Conservation (phyloP, 306 rosid genomes). For the Ormosia emarginata region DNA sequence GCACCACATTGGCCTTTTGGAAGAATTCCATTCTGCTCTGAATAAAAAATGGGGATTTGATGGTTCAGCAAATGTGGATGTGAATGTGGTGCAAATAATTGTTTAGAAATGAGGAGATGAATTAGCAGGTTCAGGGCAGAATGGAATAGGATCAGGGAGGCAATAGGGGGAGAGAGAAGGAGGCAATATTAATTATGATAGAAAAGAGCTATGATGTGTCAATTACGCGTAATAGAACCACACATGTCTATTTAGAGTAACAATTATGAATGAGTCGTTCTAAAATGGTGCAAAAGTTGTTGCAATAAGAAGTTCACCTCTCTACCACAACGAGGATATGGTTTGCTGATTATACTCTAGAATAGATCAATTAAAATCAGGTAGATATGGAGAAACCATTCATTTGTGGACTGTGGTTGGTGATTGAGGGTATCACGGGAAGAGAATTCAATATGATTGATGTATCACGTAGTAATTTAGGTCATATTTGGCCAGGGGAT, state of each 20-base stretch:
- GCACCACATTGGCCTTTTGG: conserved; percentile 59
- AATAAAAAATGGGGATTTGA: background rate
- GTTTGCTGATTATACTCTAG: too few relatives aligned
- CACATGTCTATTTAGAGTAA: background rate
- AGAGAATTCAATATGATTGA: too few relatives aligned
- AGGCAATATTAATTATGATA: background rate
- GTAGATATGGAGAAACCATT: too few relatives aligned
- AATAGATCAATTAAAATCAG: too few relatives aligned
- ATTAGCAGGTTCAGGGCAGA: background rate
- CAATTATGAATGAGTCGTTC: background rate
- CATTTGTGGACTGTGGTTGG: too few relatives aligned
- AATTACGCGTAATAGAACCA: background rate
- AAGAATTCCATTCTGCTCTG: conserved; percentile 62
- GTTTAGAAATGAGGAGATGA: background rate
- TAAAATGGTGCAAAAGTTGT: conserved; percentile 16
- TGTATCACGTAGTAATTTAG: too few relatives aligned
- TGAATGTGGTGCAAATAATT: background rate
- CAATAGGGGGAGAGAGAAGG: background rate
- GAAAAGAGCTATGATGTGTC: background rate
- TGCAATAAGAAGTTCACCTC: background rate
- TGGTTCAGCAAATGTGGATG: background rate
- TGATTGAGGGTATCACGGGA: too few relatives aligned
- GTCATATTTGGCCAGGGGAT: too few relatives aligned
- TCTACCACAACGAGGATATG: background rate
- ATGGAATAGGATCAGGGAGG: background rate